Conservation (phyloP, 352 stramenopile species). For the Phytophthora palmivora region DNA sequence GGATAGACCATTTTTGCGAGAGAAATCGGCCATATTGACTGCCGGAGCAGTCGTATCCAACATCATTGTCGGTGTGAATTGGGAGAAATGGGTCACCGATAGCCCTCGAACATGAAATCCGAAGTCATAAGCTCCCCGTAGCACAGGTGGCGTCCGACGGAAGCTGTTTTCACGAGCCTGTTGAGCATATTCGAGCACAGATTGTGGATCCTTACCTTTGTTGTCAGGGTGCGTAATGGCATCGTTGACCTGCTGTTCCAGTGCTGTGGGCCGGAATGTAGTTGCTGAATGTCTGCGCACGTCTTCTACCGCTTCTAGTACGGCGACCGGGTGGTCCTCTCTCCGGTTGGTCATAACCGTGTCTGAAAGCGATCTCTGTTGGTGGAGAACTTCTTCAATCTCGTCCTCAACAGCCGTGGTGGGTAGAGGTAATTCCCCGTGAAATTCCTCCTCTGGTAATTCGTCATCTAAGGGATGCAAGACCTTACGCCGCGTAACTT, state of each 20-base stretch:
- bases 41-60: neutral
- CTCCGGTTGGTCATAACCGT: too few species aligned
- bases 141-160: neutral
- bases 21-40: conserved; percentile 21
- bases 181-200: conserved; percentile 17
- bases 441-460: too few species aligned
- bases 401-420: too few species aligned
- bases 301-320: too few species aligned
- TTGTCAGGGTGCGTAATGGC: conserved; percentile 5
- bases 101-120: conserved; percentile 4
- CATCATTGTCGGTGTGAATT: neutral
- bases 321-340: too few species aligned
- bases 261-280: conserved; percentile 7
- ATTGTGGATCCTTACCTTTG: conserved; percentile 18
- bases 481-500: too few species aligned
- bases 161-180: conserved; percentile 10
- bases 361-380: too few species aligned
- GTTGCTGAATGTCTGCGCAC: neutral
- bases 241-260: conserved; percentile 1
- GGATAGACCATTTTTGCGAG: conserved; percentile 1
- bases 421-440: too few species aligned
- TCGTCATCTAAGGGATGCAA: too few species aligned
- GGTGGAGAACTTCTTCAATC: too few species aligned
- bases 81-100: conserved; percentile 11
- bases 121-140: conserved; percentile 13